Evolutionary conservation across 805 yeast species (phyloP), one percentile per base, ranked within the genome.

Genomic region (Metschnikowia arizonensis): DNA sequence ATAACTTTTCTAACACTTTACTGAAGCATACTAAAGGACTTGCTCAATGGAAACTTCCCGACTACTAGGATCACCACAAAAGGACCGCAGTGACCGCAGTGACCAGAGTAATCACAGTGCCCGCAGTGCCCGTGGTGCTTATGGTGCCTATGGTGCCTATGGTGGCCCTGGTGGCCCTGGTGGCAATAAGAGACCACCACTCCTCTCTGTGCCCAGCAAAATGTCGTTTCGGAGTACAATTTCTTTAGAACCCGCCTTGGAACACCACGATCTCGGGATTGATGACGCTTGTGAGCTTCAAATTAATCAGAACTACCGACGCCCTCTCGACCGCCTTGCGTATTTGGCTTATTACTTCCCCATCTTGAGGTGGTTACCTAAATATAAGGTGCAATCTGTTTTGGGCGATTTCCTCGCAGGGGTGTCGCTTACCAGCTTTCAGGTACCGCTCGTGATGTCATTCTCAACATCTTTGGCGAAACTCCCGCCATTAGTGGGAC

Each of bases 401-500:
- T 14, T 58, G 5, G 68, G 70, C 11, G 70, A 65, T 38, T 42
- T 60, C 14, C 49, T 65, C 11, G 70, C 70, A 9, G 68, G 70
- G 0, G 39, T 63, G 2, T 60, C 68, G 18, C 49, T 65, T 23
- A 65, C 69, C 5, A 59, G 63, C 24, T 65, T 65, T 52, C 70
- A 64, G 51, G 60, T 64, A 32, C 69, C 69, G 8, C 52, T 64
- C 89, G 1, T 82, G 76, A 74, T 83, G 76, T 78, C 85, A 2
- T 85, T 85, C 57, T 93, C 96, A 3, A 82, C 88, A 0, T 82
- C 95, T 0, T 71, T 89, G 36, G 95, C 96, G 1, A 88, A 83
- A 55, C 83, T 88, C 10, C 91, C 93, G 9, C 87, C 96, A 0
- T 63, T 84, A 2, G 79, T 85, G 52, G 97, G 97, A 0, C 69